These are phyloP conservation scores for Penicillium sp. DNA, from an alignment of 2,329 filamentous ascomycete species.

Conservation along the genomic window DNA sequence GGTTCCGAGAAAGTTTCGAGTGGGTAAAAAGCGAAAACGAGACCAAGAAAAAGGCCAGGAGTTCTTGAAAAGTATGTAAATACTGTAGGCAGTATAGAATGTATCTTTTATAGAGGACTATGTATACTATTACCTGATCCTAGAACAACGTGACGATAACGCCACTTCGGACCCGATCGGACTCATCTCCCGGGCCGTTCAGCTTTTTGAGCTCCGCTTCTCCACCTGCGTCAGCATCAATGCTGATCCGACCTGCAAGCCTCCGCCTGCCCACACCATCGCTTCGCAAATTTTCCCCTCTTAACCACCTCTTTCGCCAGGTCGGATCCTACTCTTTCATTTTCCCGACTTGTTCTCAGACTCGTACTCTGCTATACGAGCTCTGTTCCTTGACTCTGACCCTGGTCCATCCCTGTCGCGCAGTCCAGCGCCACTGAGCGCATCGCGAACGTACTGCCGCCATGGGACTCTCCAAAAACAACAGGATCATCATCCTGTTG, in stretches of 20 bases:
- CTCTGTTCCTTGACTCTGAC: neutral
- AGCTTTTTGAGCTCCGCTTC: constrained; percentile 19
- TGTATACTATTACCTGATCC: neutral
- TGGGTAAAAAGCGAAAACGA: neutral
- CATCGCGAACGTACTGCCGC: constrained; percentile 28
- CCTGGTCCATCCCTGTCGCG: constrained; percentile 19
- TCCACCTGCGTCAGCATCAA: constrained; percentile 18
- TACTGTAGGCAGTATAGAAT: neutral
- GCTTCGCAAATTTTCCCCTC: constrained; percentile 12
- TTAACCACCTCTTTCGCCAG: neutral
- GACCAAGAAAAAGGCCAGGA: neutral
- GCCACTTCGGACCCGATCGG: constrained; percentile 28
- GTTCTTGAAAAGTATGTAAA: neutral
- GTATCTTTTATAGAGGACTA: neutral
- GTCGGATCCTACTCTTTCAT: neutral
- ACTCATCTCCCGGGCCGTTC: constrained; percentile 24
- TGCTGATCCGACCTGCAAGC: neutral
- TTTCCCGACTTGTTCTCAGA: constrained; percentile 6
- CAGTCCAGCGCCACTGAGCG: constrained; percentile 34
- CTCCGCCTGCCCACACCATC: constrained; percentile 12
- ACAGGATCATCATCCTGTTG: constrained; percentile 90
- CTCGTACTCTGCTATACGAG: neutral
- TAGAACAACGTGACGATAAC: constrained; percentile 11
- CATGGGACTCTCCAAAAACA: constrained; percentile 92
- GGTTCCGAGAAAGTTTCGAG: neutral